phyloP scores from a whole-genome alignment of 1,284 basidiomycete species.

The Austroboletus niveus region DNA sequence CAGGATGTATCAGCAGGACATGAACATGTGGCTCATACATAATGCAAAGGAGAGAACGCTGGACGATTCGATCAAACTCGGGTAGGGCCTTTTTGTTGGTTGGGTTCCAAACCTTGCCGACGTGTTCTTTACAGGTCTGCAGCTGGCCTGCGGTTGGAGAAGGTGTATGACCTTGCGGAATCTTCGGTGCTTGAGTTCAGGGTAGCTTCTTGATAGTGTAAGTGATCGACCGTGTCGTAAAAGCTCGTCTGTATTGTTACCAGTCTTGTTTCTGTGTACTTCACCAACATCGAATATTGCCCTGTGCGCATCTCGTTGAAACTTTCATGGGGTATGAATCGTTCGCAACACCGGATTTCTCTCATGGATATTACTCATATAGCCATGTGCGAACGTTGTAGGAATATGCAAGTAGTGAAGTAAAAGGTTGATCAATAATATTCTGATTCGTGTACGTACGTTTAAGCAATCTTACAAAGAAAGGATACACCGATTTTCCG shows the following conservation, averaged over 20 bases:
- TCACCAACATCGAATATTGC: too few relatives aligned
- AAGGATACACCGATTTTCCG: too few relatives aligned
- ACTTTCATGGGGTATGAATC: too few relatives aligned
- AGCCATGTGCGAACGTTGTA: too few relatives aligned
- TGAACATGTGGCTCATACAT: slow-evolving; percentile 27
- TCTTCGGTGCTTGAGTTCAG: slow-evolving; percentile 27
- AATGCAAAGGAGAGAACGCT: slow-evolving; percentile 29
- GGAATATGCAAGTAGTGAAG: too few relatives aligned
- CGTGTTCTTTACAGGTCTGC: slow-evolving; percentile 7
- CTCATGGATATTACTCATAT: too few relatives aligned
- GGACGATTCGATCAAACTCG: slow-evolving; percentile 19
- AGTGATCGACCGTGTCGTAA: neutral
- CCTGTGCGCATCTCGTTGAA: too few relatives aligned
- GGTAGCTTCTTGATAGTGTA: slow-evolving; percentile 9
- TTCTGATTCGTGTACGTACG: neutral
- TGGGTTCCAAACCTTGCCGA: too few relatives aligned
- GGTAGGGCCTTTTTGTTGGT: slow-evolving; percentile 9
- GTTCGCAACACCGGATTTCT: too few relatives aligned
- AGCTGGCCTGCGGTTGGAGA: slow-evolving; percentile 24
- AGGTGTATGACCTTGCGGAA: slow-evolving; percentile 27
- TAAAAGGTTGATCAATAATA: too few relatives aligned
- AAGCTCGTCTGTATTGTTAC: too few relatives aligned
- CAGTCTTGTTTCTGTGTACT: too few relatives aligned
- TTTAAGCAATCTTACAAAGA: neutral
- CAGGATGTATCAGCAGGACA: slow-evolving; percentile 26